phyloP scores from a whole-genome alignment of 768 basidiomycete genomes.

The Lyophyllum atratum region DNA sequence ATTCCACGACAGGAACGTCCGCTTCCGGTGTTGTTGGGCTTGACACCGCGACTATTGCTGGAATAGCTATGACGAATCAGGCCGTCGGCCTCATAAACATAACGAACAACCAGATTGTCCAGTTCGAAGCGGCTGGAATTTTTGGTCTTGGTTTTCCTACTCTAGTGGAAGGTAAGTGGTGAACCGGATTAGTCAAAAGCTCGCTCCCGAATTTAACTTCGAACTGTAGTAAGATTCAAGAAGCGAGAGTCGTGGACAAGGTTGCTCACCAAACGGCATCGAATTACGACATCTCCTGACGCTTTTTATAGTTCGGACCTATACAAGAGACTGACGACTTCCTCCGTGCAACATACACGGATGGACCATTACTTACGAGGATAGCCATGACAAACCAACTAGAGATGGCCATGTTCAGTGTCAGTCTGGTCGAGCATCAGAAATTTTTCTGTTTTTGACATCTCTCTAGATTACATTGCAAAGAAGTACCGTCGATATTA shows the following conservation, averaged over 20 bases:
- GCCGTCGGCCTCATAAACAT: conserved; percentile 56
- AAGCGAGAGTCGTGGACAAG: conserved; percentile 24
- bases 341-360: conserved; percentile 32
- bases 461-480: conserved; percentile 49
- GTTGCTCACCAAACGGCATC: conserved; percentile 3
- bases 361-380: conserved; percentile 49
- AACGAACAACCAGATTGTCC: conserved; percentile 59
- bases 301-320: conserved; percentile 16
- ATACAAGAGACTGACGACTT: conserved; percentile 36
- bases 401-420: conserved; percentile 51
- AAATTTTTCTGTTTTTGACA: background rate
- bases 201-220: background rate
- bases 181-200: background rate
- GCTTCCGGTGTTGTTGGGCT: conserved; percentile 58
- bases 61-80: conserved; percentile 50
- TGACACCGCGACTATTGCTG: conserved; percentile 56
- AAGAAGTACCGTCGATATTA: conserved; percentile 58
- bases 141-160: conserved; percentile 75
- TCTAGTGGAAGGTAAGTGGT: conserved; percentile 60
- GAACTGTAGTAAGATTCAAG: conserved; percentile 39
- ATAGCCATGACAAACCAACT: conserved; percentile 45
- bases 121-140: conserved; percentile 60
- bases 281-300: background rate
- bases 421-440: conserved; percentile 19
- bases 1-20: conserved; percentile 63